Percentiles rank a stretch among this genome's conserved stretches.
Evolutionary conservation across 2,329 filamentous ascomycete genomes (phyloP).

Genomic region (Magnaporthiopsis rhizophila): DNA sequence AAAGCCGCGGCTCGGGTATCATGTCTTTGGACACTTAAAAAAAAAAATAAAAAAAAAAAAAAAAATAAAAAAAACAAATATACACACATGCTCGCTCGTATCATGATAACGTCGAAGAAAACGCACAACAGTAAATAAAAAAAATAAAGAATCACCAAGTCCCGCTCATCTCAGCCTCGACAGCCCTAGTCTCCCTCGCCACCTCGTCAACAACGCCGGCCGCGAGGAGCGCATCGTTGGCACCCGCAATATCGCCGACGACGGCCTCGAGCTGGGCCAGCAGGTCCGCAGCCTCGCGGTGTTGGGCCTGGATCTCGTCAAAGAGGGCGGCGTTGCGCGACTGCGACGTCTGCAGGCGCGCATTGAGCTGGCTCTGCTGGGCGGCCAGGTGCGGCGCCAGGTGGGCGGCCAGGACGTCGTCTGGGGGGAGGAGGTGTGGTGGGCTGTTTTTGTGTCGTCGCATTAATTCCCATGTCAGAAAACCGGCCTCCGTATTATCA

Average conservation of each 20-base stretch:
- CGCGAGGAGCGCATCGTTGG: conserved; percentile 37
- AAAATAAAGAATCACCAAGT: background rate
- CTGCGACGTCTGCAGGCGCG: conserved; percentile 47
- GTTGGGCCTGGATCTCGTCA: conserved; percentile 43
- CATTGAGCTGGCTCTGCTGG: conserved; percentile 49
- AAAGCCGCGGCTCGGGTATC: too few relatives aligned
- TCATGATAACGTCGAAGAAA: background rate
- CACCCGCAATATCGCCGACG: conserved; percentile 46
- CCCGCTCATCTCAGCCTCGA: conserved; percentile 32
- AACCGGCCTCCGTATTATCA: too few relatives aligned
- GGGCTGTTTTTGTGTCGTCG: conserved; percentile 1
- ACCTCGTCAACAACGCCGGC: conserved; percentile 37
- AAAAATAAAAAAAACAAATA: background rate
- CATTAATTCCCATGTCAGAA: background rate
- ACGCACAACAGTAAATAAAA: background rate
- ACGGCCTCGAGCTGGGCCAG: conserved; percentile 40
- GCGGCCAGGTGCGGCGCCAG: conserved; percentile 42
- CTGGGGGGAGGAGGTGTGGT: conserved; percentile 48
- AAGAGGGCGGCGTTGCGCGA: conserved; percentile 47
- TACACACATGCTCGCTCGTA: background rate
- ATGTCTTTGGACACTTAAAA: too few relatives aligned
- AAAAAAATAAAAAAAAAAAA: too few relatives aligned
- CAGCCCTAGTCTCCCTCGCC: conserved; percentile 39
- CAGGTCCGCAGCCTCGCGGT: conserved; percentile 44
- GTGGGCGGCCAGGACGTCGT: conserved; percentile 45